Conservation (phyloP, 805 yeast genomes). For the Teunomyces funiuensis region DNA sequence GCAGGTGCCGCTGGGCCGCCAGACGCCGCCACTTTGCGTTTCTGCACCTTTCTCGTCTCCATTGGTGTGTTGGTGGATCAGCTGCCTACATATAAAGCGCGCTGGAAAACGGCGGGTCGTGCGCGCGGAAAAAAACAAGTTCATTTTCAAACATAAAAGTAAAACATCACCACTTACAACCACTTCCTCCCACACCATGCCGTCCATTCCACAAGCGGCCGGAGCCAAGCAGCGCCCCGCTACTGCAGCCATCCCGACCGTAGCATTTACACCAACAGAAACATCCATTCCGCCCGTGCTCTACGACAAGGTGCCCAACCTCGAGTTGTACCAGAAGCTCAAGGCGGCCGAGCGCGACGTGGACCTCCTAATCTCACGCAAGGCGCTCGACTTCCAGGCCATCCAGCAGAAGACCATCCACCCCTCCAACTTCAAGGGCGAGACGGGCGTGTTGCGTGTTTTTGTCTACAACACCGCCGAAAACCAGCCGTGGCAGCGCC, state of each 20-base stretch:
- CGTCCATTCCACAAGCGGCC: constrained; percentile 18
- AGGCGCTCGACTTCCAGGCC: constrained; percentile 83
- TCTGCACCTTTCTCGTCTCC: constrained; percentile 19
- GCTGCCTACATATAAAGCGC: not conserved
- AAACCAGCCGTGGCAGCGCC: constrained; percentile 81
- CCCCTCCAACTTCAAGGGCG: constrained; percentile 36
- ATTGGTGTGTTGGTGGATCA: not conserved
- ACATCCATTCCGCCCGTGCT: constrained; percentile 36
- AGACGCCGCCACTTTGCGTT: constrained; percentile 19
- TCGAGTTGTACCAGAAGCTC: constrained; percentile 67
- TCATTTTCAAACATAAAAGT: not conserved
- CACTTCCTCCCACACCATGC: constrained; percentile 12
- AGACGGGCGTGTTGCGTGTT: constrained; percentile 68
- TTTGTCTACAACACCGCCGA: constrained; percentile 79
- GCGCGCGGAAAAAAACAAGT: not conserved
- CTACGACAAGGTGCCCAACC: constrained; percentile 58
- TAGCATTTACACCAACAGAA: constrained; percentile 45
- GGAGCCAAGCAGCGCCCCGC: constrained; percentile 30
- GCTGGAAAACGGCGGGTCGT: not conserved
- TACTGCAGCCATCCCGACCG: constrained; percentile 35
- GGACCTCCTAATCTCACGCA: constrained; percentile 79
- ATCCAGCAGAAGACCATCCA: constrained; percentile 41
- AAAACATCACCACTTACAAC: not conserved
- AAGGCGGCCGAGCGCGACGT: constrained; percentile 79
- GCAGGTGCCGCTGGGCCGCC: constrained; percentile 1